A percentile compares a stretch with the other conserved stretches of the same genome.
These are phyloP conservation scores for Camellia japonica DNA, from an alignment of 148 eudicot species.

Conservation along the genomic window DNA sequence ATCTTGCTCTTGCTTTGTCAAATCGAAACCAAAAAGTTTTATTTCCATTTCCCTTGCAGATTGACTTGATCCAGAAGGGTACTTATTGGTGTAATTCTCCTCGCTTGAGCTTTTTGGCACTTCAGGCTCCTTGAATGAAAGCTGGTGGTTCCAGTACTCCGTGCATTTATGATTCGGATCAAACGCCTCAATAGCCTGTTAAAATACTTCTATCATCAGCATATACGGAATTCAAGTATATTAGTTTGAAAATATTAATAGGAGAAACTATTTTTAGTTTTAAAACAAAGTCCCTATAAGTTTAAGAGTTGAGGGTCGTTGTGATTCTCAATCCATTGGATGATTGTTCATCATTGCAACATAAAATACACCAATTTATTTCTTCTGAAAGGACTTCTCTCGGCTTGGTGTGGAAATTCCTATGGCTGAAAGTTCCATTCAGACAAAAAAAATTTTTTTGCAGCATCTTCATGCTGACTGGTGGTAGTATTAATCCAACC, in stretches of 20 bases:
- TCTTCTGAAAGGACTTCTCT: neutral
- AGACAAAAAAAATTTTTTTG: neutral
- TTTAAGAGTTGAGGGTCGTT: neutral
- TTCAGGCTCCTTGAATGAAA: conserved; percentile 9
- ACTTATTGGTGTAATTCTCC: neutral
- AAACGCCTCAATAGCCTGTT: conserved; percentile 53
- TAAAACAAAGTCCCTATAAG: neutral
- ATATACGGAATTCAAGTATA: neutral
- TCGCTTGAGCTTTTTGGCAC: neutral
- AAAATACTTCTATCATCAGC: neutral
- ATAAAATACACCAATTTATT: neutral
- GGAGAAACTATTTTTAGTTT: neutral
- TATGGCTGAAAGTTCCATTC: neutral
- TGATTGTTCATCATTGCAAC: neutral
- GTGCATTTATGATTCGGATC: conserved; percentile 40
- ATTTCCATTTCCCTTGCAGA: conserved; percentile 11
- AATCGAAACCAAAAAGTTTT: conserved; percentile 8
- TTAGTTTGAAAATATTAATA: too few relatives aligned
- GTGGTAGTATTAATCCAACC: neutral
- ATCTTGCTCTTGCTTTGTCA: conserved; percentile 1
- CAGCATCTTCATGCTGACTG: neutral
- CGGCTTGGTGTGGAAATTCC: neutral
- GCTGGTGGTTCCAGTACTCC: conserved; percentile 51
- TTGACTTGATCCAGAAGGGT: conserved; percentile 12
- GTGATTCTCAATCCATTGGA: neutral